Conservation (phyloP, 2,329 filamentous ascomycete genomes). For the Stagonosporopsis rhizophila region DNA sequence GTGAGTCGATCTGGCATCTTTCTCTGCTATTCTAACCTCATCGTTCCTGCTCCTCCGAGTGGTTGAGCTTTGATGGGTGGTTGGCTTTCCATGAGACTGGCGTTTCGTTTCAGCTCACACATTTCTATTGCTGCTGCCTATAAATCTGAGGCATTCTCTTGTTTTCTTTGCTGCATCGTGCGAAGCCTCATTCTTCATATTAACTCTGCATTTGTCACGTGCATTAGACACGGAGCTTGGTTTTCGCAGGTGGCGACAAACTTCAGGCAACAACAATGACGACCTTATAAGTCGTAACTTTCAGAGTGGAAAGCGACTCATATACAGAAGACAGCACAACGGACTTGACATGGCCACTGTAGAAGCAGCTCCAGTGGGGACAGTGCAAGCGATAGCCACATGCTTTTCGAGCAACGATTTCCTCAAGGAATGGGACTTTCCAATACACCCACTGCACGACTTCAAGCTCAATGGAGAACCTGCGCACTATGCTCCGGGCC, state of each 20-base stretch:
- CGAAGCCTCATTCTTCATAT: too few species aligned
- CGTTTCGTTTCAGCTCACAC: conserved; percentile 47
- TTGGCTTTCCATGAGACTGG: conserved; percentile 34
- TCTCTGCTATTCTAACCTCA: conserved; percentile 37
- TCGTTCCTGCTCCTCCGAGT: conserved; percentile 23
- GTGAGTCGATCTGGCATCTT: conserved; percentile 44
- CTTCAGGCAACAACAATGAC: conserved; percentile 1
- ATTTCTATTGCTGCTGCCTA: conserved; percentile 9
- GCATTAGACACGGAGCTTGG: not conserved
- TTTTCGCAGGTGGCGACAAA: conserved; percentile 1
- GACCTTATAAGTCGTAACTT: not conserved
- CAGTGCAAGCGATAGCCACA: not conserved
- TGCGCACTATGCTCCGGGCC: conserved; percentile 25
- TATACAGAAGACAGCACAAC: not conserved
- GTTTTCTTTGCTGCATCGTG: too few species aligned
- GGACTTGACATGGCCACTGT: not conserved
- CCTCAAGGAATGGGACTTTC: conserved; percentile 22
- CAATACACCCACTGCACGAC: conserved; percentile 20
- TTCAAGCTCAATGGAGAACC: conserved; percentile 21
- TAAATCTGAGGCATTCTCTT: not conserved
- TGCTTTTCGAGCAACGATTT: conserved; percentile 20
- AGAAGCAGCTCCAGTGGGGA: not conserved
- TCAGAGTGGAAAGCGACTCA: not conserved
- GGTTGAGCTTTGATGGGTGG: conserved; percentile 35
- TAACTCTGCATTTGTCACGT: not conserved